Evolutionary conservation across 2,329 filamentous ascomycete species (phyloP), one percentile per base, ranked within the genome.

Genomic region (Herpotrichia juniperi): DNA sequence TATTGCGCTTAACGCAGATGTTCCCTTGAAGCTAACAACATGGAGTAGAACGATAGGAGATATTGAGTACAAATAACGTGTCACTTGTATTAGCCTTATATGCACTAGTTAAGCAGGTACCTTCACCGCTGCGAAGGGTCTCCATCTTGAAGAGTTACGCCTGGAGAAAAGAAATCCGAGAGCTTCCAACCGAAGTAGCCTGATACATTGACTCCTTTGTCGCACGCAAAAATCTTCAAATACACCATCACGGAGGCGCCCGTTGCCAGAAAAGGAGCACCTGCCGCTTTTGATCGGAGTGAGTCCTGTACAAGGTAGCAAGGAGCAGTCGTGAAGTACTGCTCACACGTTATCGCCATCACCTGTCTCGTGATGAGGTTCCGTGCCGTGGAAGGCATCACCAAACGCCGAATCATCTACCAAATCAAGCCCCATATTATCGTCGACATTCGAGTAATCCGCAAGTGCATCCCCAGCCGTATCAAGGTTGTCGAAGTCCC

Each of bases 341-440:
- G 16, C 24, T 55, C 43, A 71, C 42, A 56, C 59, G 47, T 63
- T 61, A 17, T 67, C 60, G 19, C 63, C 66, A 34, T 69, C 65
- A 16, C 10, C 16, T 7, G 37, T 40, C 19, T 40, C 34, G 34
- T 37, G 16, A 14, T 37, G 34, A 21, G 7, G 68, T 43, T 72
- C 71, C 14, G 67, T 74, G 2, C 66, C 70, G 22, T 75, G 72
- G 51, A 75, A 74, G n/a, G 72, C 72, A 42, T 74, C 72, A 2
- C 72, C 72, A 49, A 75, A 75, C 3, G 72, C 72, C 19, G 71
- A 73, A 50, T 74, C 68, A 37, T 75, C 71, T 3, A 74, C 69
- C 10, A 74, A 58, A 46, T 73, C 72, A 26, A 75, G 57, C 2
- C 68, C 72, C 59, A 75, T 63, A 32, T 61, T 69, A 24, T 74